These are phyloP conservation scores for Sporothrix schenckii DNA, from an alignment of 2,329 filamentous ascomycete genomes.

Conservation along the genomic window DNA sequence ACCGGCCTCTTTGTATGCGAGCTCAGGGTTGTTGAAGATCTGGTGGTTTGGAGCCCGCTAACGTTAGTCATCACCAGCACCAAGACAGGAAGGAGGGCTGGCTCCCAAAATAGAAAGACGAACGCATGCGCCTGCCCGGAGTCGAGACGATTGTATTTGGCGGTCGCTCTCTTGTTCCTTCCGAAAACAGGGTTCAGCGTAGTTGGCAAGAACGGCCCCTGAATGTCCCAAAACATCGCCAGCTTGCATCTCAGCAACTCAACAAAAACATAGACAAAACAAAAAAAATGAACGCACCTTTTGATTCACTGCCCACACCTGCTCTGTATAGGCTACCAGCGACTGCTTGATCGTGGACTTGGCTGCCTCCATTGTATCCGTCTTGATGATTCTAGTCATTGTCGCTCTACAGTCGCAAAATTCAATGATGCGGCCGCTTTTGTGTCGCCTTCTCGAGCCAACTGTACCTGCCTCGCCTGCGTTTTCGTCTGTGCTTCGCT, in stretches of 20 bases:
- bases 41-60: not conserved
- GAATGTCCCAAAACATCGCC: not conserved
- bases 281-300: conserved; percentile 20
- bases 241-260: not conserved
- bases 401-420: not conserved
- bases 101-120: not conserved
- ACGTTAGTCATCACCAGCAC: too few relatives aligned
- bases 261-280: not conserved
- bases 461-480: not conserved
- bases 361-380: not conserved
- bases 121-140: not conserved
- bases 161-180: not conserved
- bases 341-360: conserved; percentile 22
- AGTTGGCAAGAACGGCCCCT: not conserved
- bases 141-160: not conserved
- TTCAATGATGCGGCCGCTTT: not conserved
- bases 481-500: not conserved
- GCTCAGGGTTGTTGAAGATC: conserved; percentile 51
- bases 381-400: conserved; percentile 13
- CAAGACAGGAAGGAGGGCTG: not conserved
- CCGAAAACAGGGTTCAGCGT: not conserved
- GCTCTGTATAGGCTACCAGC: conserved; percentile 19
- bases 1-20: conserved; percentile 53
- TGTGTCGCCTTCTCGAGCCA: not conserved
- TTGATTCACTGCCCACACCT: conserved; percentile 30